Evolutionary conservation across 2,329 filamentous ascomycete genomes (phyloP).

Genomic region (Calonectria honghensis): DNA sequence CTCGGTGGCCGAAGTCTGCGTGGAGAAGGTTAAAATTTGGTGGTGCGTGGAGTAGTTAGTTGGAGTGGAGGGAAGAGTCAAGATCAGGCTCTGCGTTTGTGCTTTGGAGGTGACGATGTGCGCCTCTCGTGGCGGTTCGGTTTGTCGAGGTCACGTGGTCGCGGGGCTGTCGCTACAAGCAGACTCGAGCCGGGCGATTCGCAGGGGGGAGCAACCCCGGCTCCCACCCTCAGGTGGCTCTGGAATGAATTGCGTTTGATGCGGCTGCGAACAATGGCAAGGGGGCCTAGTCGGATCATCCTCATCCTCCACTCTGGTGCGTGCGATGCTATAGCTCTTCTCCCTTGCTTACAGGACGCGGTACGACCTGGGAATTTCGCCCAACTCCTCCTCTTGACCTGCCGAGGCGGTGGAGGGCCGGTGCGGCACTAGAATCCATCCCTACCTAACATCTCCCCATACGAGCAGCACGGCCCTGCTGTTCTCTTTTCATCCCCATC

Average conservation of each 20-base stretch:
- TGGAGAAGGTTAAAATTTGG: slow-evolving; percentile 34
- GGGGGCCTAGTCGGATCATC: slow-evolving; percentile 28
- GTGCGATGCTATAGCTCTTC: not conserved
- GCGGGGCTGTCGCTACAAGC: slow-evolving; percentile 54
- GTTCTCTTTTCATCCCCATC: slow-evolving; percentile 21
- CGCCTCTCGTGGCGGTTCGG: slow-evolving; percentile 52
- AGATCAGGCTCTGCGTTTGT: slow-evolving; percentile 54
- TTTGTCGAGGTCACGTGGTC: slow-evolving; percentile 58
- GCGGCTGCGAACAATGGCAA: slow-evolving; percentile 26
- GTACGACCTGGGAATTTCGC: not conserved
- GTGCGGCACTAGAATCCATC: slow-evolving; percentile 1
- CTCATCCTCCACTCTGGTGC: slow-evolving; percentile 17
- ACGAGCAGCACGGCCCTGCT: slow-evolving; percentile 19
- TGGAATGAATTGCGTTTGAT: slow-evolving; percentile 33
- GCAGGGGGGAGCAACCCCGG: slow-evolving; percentile 14
- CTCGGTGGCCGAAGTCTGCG: slow-evolving; percentile 38
- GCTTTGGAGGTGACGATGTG: slow-evolving; percentile 57
- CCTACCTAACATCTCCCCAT: slow-evolving; percentile 4
- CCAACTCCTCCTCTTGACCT: slow-evolving; percentile 5
- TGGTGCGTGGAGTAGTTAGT: slow-evolving; percentile 47
- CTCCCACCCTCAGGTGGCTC: slow-evolving; percentile 17
- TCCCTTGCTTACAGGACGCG: not conserved
- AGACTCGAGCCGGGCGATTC: slow-evolving; percentile 27
- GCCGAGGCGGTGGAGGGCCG: not conserved
- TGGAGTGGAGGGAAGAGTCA: slow-evolving; percentile 46